Evolutionary conservation across 225 moss, liverwort and hornwort species (phyloP).

Genomic region (Anthoceros angustus): DNA sequence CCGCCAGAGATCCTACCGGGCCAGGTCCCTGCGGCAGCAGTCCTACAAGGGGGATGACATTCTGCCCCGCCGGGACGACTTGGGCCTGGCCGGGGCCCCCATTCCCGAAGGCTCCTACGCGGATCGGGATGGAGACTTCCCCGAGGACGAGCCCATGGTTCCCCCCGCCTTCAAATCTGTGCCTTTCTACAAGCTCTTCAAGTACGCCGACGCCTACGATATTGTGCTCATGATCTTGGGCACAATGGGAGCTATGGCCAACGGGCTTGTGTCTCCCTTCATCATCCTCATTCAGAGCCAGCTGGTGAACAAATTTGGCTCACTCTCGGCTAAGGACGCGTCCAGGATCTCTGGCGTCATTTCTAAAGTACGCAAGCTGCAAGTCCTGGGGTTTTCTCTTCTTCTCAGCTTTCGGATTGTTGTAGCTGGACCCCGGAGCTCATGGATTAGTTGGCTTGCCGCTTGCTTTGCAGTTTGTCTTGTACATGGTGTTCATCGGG

Average conservation of each 20-base stretch:
- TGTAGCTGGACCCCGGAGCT: too few species aligned
- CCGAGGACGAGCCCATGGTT: not conserved
- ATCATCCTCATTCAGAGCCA: conserved; percentile 18
- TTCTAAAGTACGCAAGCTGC: conserved; percentile 15
- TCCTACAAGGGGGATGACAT: not conserved
- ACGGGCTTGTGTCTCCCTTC: conserved; percentile 21
- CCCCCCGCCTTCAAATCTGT: conserved; percentile 3
- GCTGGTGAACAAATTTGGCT: conserved; percentile 27
- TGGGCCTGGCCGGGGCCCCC: not conserved
- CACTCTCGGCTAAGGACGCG: conserved; percentile 4
- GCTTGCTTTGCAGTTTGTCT: not conserved
- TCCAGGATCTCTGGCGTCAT: conserved; percentile 13
- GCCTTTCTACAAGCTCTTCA: conserved; percentile 26
- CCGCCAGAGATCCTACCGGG: not conserved
- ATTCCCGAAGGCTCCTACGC: not conserved
- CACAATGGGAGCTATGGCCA: conserved; percentile 27
- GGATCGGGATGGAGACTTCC: not conserved
- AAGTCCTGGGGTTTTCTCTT: too few species aligned
- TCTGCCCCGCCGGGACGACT: not conserved
- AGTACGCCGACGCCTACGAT: conserved; percentile 19
- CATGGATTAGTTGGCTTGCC: too few species aligned
- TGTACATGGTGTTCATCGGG: not conserved
- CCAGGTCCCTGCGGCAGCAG: not conserved
- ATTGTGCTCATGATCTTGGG: conserved; percentile 23
- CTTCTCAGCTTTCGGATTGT: too few species aligned